Conservation (phyloP, 176 grass and related monocot species). For the Avena atlantica region DNA sequence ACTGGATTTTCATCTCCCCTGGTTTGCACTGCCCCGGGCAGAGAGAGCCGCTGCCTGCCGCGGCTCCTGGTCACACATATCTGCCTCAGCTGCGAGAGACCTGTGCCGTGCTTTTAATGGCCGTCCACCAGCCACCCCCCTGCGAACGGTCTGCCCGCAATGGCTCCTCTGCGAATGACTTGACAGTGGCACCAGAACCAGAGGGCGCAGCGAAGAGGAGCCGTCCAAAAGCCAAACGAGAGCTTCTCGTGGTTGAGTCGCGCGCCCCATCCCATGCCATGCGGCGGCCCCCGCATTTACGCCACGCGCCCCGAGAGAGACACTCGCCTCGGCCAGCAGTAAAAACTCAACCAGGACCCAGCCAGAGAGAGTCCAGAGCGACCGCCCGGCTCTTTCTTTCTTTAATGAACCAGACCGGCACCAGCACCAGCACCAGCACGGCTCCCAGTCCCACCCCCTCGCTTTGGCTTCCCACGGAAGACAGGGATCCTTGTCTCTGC, state of each 20-base stretch:
- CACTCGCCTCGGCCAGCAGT: background rate
- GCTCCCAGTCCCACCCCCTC: background rate
- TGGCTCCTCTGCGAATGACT: background rate
- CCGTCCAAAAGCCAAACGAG: background rate
- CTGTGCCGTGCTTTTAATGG: background rate
- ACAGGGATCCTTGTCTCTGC: conserved; percentile 28
- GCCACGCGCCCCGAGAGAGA: conserved; percentile 31
- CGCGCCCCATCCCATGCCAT: background rate
- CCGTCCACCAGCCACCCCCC: background rate
- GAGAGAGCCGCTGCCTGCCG: too few relatives aligned
- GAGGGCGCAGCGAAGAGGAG: background rate
- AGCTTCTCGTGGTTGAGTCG: background rate
- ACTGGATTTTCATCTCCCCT: too few relatives aligned
- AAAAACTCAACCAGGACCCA: background rate
- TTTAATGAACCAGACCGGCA: conserved; percentile 41
- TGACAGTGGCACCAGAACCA: conserved; percentile 4
- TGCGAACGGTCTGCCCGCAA: background rate
- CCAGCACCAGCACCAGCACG: background rate
- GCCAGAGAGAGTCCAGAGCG: background rate
- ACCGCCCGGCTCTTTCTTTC: conserved; percentile 35
- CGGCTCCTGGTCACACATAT: too few relatives aligned
- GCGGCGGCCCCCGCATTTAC: conserved; percentile 34
- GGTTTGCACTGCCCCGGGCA: too few relatives aligned
- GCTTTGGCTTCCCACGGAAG: conserved; percentile 32
- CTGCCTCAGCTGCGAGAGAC: background rate